Conservation (phyloP, 192 early-diverging fungal genomes). For the Diversispora eburnea region DNA sequence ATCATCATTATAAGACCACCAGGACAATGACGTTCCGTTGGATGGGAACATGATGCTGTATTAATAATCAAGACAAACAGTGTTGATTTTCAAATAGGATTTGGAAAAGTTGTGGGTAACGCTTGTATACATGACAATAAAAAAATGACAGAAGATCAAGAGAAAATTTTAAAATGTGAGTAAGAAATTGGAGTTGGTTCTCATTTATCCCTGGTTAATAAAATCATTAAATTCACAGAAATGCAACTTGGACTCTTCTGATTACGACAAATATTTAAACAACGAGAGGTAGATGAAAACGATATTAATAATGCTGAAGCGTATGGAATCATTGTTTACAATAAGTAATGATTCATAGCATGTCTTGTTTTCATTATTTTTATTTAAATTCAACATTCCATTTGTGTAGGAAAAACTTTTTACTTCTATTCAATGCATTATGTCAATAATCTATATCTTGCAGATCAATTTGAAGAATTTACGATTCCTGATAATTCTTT, state of each 20-base stretch:
- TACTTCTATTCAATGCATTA: constrained; percentile 14
- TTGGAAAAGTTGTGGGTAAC: constrained; percentile 5
- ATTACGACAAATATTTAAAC: not conserved
- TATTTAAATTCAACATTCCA: not conserved
- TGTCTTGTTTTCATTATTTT: constrained; percentile 8
- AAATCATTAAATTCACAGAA: constrained; percentile 13
- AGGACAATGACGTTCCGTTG: not conserved
- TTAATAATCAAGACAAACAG: constrained; percentile 12
- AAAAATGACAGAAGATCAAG: constrained; percentile 4
- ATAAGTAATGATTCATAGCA: constrained; percentile 6
- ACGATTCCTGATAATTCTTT: constrained; percentile 9
- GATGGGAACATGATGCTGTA: not conserved
- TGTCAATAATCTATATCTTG: not conserved
- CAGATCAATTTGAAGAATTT: constrained; percentile 17
- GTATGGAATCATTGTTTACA: constrained; percentile 1
- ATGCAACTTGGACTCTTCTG: not conserved
- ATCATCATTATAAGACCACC: no score
- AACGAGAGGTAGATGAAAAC: constrained; percentile 7
- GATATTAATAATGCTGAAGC: not conserved
- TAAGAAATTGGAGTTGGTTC: not conserved
- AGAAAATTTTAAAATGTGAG: constrained; percentile 17
- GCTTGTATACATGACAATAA: constrained; percentile 2
- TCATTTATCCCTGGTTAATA: not conserved
- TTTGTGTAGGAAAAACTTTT: constrained; percentile 12
- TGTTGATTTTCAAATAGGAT: constrained; percentile 21